phyloP scores from a whole-genome alignment of 352 stramenopile species.

The Phytopythium chamaehyphon region DNA sequence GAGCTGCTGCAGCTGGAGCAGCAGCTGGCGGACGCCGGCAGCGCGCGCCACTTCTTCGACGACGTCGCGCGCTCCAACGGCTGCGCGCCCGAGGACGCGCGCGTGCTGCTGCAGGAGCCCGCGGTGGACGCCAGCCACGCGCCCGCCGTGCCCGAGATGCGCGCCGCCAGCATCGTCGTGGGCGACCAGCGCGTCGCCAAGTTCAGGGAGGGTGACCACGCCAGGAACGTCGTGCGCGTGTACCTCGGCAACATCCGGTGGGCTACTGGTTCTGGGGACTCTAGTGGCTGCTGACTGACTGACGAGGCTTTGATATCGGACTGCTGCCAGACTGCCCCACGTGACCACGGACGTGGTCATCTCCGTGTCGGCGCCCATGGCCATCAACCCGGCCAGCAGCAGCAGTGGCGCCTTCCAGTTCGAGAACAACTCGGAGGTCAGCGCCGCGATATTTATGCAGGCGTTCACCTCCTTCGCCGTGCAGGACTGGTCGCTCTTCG shows the following conservation, averaged over 20 bases:
- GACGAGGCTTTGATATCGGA: background rate
- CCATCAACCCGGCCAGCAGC: constrained; percentile 68
- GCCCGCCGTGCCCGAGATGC: constrained; percentile 28
- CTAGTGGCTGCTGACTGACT: no score
- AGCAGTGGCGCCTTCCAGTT: constrained; percentile 62
- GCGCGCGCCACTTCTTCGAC: constrained; percentile 78
- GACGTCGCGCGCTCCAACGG: constrained; percentile 80
- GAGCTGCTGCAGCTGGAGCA: constrained; percentile 75
- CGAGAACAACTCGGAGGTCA: constrained; percentile 61
- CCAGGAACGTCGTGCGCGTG: constrained; percentile 85
- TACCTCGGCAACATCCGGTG: constrained; percentile 71
- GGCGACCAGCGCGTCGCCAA: constrained; percentile 82
- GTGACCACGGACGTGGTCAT: constrained; percentile 82
- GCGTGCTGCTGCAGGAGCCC: constrained; percentile 41
- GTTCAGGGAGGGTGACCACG: constrained; percentile 74
- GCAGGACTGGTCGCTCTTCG: constrained; percentile 66
- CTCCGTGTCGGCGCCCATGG: constrained; percentile 73
- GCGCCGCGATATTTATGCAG: constrained; percentile 70
- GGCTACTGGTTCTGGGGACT: no score
- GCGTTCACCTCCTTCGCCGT: constrained; percentile 62
- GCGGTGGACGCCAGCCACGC: constrained; percentile 19
- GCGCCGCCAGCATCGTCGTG: constrained; percentile 46
- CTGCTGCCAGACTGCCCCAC: constrained; percentile 32
- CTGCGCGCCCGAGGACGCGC: constrained; percentile 51
- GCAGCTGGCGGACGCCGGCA: constrained; percentile 36